Evolutionary conservation across 345 rosid genomes (phyloP).

Genomic region (Hibiscus syriacus): DNA sequence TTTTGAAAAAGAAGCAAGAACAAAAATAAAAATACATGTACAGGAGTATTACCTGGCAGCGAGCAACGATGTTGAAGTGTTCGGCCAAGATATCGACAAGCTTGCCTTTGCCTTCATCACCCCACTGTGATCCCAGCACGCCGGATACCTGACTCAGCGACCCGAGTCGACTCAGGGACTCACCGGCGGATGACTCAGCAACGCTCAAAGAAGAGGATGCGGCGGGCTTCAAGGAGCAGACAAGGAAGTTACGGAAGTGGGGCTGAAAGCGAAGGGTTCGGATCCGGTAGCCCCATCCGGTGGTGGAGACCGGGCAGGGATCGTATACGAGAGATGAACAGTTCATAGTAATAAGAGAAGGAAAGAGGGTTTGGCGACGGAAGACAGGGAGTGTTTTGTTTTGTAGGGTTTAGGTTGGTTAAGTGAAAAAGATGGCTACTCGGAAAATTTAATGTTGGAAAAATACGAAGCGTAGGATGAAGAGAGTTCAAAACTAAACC

Average conservation of each 20-base stretch:
- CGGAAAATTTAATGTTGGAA: too few relatives aligned
- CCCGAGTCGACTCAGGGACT: conserved; percentile 38
- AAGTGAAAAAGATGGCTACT: too few relatives aligned
- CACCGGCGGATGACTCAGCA: conserved; percentile 34
- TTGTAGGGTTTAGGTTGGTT: too few relatives aligned
- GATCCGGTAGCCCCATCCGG: conserved; percentile 14
- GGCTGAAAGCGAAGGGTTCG: conserved; percentile 11
- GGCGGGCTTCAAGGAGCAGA: conserved; percentile 26
- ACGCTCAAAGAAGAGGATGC: conserved; percentile 36
- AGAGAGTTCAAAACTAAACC: too few relatives aligned
- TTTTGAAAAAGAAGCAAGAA: not conserved
- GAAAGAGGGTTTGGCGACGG: not conserved
- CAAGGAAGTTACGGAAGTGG: conserved; percentile 29
- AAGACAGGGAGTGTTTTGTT: too few relatives aligned
- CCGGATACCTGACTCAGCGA: conserved; percentile 88
- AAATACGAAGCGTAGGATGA: too few relatives aligned
- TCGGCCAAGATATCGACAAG: conserved; percentile 87
- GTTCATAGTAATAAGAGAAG: conserved; percentile 11
- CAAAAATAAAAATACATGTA: not conserved
- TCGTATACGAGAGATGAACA: conserved; percentile 30
- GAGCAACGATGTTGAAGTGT: conserved; percentile 94
- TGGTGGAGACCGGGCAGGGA: conserved; percentile 10
- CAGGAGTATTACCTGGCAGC: conserved; percentile 71
- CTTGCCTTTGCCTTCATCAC: conserved; percentile 98
- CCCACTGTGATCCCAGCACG: conserved; percentile 92